Conservation (phyloP, 2,329 filamentous ascomycete genomes). For the Ceratocystis alfenasii region DNA sequence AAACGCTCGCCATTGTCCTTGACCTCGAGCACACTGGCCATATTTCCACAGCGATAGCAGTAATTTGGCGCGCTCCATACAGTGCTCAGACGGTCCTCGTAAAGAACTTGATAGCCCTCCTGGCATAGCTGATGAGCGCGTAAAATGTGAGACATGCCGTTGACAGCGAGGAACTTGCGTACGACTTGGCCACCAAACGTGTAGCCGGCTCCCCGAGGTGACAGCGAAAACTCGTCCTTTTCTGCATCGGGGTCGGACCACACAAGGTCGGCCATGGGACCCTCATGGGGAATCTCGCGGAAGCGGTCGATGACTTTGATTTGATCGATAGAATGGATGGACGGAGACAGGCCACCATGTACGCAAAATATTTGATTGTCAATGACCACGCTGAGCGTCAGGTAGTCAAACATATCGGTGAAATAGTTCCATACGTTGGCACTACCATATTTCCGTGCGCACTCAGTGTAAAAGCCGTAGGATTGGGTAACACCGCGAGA, state of each 20-base stretch:
- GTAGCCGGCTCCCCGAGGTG: conserved; percentile 86
- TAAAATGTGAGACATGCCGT: conserved; percentile 93
- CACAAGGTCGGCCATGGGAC: conserved; percentile 97
- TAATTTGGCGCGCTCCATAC: conserved; percentile 98
- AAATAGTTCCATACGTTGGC: conserved; percentile 99
- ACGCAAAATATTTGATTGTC: conserved; percentile 99
- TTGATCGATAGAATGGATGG: conserved; percentile 96
- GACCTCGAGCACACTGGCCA: conserved; percentile 93
- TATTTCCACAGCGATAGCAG: conserved; percentile 90
- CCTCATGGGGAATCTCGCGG: conserved; percentile 95
- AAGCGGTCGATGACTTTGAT: conserved; percentile 99
- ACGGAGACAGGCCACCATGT: conserved; percentile 78
- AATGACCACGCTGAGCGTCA: conserved; percentile 93
- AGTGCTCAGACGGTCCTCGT: conserved; percentile 85
- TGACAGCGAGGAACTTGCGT: conserved; percentile 94
- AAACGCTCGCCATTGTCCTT: conserved; percentile 84
- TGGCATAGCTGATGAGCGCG: conserved; percentile 97
- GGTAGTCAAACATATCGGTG: conserved; percentile 98
- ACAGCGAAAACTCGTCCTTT: conserved; percentile 89
- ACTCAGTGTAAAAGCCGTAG: conserved; percentile 98
- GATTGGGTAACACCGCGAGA: conserved; percentile 95
- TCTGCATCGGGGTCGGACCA: conserved; percentile 99
- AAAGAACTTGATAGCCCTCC: conserved; percentile 93
- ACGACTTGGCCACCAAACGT: conserved; percentile 97
- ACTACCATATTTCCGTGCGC: conserved; percentile 94